Conservation (phyloP, 768 basidiomycete genomes). For the Leccinum variicolor region DNA sequence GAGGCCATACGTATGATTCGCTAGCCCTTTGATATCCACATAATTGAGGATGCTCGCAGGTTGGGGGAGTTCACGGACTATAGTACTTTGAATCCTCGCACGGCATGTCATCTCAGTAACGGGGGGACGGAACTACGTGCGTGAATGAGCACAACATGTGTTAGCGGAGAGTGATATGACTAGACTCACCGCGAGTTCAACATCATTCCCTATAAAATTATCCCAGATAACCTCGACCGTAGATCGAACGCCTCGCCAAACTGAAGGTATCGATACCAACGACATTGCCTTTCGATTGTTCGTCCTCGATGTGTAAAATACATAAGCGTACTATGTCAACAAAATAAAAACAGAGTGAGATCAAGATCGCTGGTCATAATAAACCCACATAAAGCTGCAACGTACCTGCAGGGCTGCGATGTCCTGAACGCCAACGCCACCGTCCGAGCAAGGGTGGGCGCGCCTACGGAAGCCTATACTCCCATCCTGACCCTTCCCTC, state of each 20-base stretch:
- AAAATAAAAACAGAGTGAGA: neutral
- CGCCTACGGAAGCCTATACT: constrained; percentile 95
- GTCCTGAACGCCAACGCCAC: constrained; percentile 96
- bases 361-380: constrained; percentile 6
- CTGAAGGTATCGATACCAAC: constrained; percentile 78
- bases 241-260: constrained; percentile 62
- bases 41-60: constrained; percentile 28
- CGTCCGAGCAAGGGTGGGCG: constrained; percentile 89
- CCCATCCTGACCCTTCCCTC: constrained; percentile 97
- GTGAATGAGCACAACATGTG: constrained; percentile 25
- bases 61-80: constrained; percentile 24
- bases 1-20: constrained; percentile 30
- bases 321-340: neutral
- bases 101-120: constrained; percentile 40
- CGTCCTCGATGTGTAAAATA: constrained; percentile 53
- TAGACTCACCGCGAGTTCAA: constrained; percentile 83
- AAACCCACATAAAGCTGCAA: constrained; percentile 5
- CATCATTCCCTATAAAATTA: constrained; percentile 94
- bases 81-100: constrained; percentile 23
- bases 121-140: constrained; percentile 55
- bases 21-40: constrained; percentile 24
- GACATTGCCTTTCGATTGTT: constrained; percentile 85
- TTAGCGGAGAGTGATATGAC: constrained; percentile 7
- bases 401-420: constrained; percentile 81
- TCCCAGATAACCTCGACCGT: constrained; percentile 93